phyloP scores from a whole-genome alignment of 352 stramenopile species.

The Saprolegnia diclina region DNA sequence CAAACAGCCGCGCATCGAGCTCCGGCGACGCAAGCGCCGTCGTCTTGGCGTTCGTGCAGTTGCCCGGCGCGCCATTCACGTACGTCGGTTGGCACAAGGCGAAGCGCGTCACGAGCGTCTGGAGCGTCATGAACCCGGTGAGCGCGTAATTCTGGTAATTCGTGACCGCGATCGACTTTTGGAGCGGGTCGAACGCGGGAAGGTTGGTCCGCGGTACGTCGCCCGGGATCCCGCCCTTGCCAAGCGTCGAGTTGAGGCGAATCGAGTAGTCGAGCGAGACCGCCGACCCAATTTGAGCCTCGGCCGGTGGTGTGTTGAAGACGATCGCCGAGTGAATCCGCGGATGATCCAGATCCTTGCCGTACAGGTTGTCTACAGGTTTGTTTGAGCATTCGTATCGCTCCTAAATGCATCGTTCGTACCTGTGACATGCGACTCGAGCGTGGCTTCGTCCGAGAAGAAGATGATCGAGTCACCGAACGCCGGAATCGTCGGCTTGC shows the following conservation, averaged over 20 bases:
- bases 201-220: slow-evolving; percentile 42
- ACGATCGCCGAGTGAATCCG: slow-evolving; percentile 58
- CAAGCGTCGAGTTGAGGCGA: slow-evolving; percentile 53
- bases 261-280: slow-evolving; percentile 55
- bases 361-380: slow-evolving; percentile 44
- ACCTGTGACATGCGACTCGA: slow-evolving; percentile 32
- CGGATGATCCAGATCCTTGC: slow-evolving; percentile 36
- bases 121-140: slow-evolving; percentile 58
- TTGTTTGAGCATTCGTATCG: slow-evolving; percentile 10
- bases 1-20: slow-evolving; percentile 28
- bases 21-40: slow-evolving; percentile 30
- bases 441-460: slow-evolving; percentile 38
- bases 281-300: slow-evolving; percentile 39
- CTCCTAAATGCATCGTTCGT: neutral
- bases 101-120: slow-evolving; percentile 56
- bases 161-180: slow-evolving; percentile 37
- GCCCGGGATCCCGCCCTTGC: slow-evolving; percentile 26
- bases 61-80: slow-evolving; percentile 34
- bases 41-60: slow-evolving; percentile 36
- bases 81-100: slow-evolving; percentile 50
- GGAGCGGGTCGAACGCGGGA: slow-evolving; percentile 43
- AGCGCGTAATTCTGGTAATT: slow-evolving; percentile 40
- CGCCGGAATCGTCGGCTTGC: slow-evolving; percentile 37
- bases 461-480: slow-evolving; percentile 60
- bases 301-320: slow-evolving; percentile 47